Percentiles rank a stretch among this genome's conserved stretches.
phyloP scores from a whole-genome alignment of 148 eudicot genomes.

The Vaccinium macrocarpon region DNA sequence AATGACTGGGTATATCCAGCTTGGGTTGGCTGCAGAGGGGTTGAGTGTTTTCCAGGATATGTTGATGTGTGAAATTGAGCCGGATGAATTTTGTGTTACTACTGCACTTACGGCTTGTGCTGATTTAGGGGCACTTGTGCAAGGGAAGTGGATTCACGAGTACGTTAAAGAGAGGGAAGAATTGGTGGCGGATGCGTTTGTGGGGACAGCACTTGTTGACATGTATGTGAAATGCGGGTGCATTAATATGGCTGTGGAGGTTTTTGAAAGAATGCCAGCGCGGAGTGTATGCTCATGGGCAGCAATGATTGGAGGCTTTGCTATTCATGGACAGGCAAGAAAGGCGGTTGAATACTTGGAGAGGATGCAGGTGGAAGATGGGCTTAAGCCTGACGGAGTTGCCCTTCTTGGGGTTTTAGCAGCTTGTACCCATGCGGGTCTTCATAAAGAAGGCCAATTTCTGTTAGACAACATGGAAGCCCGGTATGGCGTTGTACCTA shows the following conservation, averaged over 20 bases:
- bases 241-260: not conserved
- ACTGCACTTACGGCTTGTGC: conserved; percentile 1
- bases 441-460: not conserved
- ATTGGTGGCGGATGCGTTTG: not conserved
- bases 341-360: not conserved
- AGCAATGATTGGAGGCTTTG: conserved; percentile 8
- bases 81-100: not conserved
- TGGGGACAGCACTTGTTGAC: conserved; percentile 2
- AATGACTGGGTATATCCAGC: not conserved
- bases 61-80: not conserved
- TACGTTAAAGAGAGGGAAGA: not conserved
- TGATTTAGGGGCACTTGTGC: not conserved
- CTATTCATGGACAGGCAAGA: not conserved
- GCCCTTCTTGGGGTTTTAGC: not conserved
- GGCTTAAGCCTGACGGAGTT: not conserved
- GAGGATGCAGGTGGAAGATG: conserved; percentile 8
- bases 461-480: conserved; percentile 4
- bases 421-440: not conserved
- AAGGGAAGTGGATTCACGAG: conserved; percentile 6
- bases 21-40: conserved; percentile 5
- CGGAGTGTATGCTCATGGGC: conserved; percentile 1
- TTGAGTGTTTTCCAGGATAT: not conserved
- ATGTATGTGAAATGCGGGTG: conserved; percentile 5
- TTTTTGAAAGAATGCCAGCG: not conserved
- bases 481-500: not conserved